Percentiles rank a stretch among this genome's conserved stretches.
Evolutionary conservation across 305 asterid species (phyloP).

Genomic region (Fraxinus sp.): DNA sequence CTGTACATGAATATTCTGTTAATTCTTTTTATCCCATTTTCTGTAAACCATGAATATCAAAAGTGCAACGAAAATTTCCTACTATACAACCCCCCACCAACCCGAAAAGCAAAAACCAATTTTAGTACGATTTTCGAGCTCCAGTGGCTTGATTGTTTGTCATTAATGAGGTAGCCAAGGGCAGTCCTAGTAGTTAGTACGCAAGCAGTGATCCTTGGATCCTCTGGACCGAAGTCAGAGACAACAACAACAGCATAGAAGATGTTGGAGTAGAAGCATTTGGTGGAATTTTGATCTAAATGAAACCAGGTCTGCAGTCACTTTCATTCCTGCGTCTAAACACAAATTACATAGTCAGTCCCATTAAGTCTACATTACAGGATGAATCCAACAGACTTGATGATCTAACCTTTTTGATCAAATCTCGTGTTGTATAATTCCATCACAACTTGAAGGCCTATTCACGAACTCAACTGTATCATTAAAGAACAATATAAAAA

Average conservation of each 20-base stretch:
- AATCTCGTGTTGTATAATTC: constrained; percentile 39
- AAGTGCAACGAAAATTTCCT: constrained; percentile 30
- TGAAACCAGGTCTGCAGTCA: constrained; percentile 46
- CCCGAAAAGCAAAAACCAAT: constrained; percentile 29
- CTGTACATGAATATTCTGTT: constrained; percentile 35
- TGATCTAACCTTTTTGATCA: constrained; percentile 29
- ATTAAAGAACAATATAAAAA: constrained; percentile 42
- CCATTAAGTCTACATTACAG: constrained; percentile 49
- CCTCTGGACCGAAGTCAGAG: constrained; percentile 44
- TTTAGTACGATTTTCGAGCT: constrained; percentile 20
- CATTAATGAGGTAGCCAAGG: constrained; percentile 27
- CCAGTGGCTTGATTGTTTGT: not conserved
- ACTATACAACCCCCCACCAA: constrained; percentile 34
- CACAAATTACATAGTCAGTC: constrained; percentile 48
- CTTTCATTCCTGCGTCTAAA: constrained; percentile 52
- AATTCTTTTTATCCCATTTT: constrained; percentile 38
- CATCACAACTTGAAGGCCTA: constrained; percentile 42
- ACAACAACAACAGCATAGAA: constrained; percentile 52
- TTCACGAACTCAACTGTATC: constrained; percentile 40
- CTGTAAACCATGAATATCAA: constrained; percentile 28
- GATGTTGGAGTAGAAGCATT: constrained; percentile 43
- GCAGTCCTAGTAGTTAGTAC: constrained; percentile 36
- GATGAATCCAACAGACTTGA: constrained; percentile 37
- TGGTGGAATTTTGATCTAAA: constrained; percentile 44
- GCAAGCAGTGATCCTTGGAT: constrained; percentile 49